Evolutionary conservation across 2,329 filamentous ascomycete genomes (phyloP), one percentile per base, ranked within the genome.

Genomic region (Alternaria dauci): DNA sequence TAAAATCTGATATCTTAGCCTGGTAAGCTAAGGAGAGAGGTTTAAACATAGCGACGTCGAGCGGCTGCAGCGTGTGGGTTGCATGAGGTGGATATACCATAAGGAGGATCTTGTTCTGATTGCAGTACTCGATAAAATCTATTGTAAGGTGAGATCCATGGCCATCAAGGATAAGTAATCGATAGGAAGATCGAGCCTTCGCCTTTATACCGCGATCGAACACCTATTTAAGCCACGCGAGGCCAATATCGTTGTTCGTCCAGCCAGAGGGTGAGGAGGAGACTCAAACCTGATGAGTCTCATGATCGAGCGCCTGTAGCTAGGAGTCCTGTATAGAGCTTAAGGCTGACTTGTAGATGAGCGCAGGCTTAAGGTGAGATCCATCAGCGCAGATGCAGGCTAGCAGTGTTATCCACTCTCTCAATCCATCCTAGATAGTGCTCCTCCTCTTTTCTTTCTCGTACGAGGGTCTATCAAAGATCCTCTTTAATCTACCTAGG

Each of bases 201-300:
- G 2, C 16, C 23, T 52, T 62, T 2, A 52, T 63, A 2, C 50
- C 16, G 5, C 51, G 25, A n/a, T 43, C 51, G 34, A 66, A 64
- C 28, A 66, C 54, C 57, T 63, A 26, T 38, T 61, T 38, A 30
- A 66, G 50, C 61, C 61, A 66, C 4, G 46, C 55, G 11, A 61
- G n/a, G 5, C 55, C 48, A 3, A 64, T 44, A 11, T 66, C 52
- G 34, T 66, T 55, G 30, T 66, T 66, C 8, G 38, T 52, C 50
- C 59, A 62, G 30, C 59, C 51, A 34, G 34, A 4, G 3, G 54
- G 44, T 23, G 44, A 57, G 43, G 43, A 39, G n/a, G 16, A n/a
- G n/a, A n/a, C n/a, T n/a, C n/a, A n/a, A n/a, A n/a, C n/a, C n/a
- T n/a, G n/a, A n/a, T n/a, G n/a, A n/a, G n/a, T n/a, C n/a, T n/a